Evolutionary conservation across 768 basidiomycete species (phyloP), one percentile per base, ranked within the genome.

Genomic region (Phaffia australis): DNA sequence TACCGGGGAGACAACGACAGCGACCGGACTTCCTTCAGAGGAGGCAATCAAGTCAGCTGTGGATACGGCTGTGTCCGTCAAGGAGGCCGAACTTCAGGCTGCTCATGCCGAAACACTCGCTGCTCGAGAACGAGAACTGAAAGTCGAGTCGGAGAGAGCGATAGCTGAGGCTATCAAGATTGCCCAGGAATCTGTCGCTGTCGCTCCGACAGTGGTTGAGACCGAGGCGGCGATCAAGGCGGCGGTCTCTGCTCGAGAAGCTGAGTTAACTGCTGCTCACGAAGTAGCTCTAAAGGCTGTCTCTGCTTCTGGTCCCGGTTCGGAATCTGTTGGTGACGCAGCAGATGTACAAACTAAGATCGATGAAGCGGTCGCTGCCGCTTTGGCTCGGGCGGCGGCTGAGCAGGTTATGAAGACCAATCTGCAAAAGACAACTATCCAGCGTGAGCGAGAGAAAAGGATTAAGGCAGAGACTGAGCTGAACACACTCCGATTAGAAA

Each of bases 181-280:
- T 15, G 54, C 58, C 8, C 52, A 5, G 46, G 35, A 55, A 9
- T 49, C 57, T 25, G n/a, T 48, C 7, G 30, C 14, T 23, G 19
- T 25, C 2, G 21, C 56, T 19, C 51, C 62, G 54, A 27, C 48
- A 15, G 27, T 48, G n/a, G 60, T 49, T 29, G 60, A 61, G 35
- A 55, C 63, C 46, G 67, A 69, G 16, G 56, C 48, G 42, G 67
- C 67, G 25, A 58, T 69, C 56, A 27, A 69, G 52, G 62, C 62
- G 18, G 66, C 66, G 9, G 46, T 68, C 18, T 23, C 62, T 21
- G 56, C 46, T 29, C 29, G 35, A 29, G 58, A 58, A 27, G 21
- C 42, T n/a, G 67, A 69, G 57, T 51, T 64, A 21, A 32, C 59
- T 25, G 29, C 30, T 6, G 23, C 49, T 56, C 58, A 63, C 42